Evolutionary conservation across 768 basidiomycete genomes (phyloP).

Genomic region (Leccinellum luteum): DNA sequence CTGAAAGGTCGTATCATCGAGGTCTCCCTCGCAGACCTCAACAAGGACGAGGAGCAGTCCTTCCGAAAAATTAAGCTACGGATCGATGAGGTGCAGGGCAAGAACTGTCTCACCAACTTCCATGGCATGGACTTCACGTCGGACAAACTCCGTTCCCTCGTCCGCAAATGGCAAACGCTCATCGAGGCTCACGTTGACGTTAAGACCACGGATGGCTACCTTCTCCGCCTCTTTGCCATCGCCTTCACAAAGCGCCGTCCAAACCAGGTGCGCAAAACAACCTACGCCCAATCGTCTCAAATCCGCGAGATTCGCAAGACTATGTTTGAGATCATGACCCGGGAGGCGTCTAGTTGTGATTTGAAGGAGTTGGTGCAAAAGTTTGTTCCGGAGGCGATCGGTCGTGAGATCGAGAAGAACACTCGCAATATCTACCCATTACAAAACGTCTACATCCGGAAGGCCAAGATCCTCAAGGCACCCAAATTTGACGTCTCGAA

Average conservation of each 20-base stretch:
- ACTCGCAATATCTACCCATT: constrained; percentile 95
- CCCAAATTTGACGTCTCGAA: constrained; percentile 97
- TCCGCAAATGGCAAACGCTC: constrained; percentile 99
- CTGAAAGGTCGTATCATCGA: constrained; percentile 96
- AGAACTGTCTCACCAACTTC: constrained; percentile 99
- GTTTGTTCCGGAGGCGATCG: constrained; percentile 98
- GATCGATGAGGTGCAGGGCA: constrained; percentile 94
- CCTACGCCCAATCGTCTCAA: constrained; percentile 94
- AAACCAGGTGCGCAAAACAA: constrained; percentile 97
- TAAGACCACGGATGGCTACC: constrained; percentile 99
- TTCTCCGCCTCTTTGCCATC: constrained; percentile 97
- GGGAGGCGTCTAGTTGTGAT: constrained; percentile 93
- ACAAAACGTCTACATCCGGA: constrained; percentile 98
- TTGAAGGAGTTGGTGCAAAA: constrained; percentile 98
- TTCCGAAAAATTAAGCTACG: constrained; percentile 99
- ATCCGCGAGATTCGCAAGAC: constrained; percentile 97
- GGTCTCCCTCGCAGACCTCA: constrained; percentile 93
- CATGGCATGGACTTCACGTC: constrained; percentile 99
- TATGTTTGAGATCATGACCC: constrained; percentile 99
- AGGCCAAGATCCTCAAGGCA: constrained; percentile 98
- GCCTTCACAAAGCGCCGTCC: constrained; percentile 98
- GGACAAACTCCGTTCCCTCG: constrained; percentile 99
- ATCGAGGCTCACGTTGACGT: constrained; percentile 99
- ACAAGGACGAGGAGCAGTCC: constrained; percentile 99
- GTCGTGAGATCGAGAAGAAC: constrained; percentile 99